phyloP scores from a whole-genome alignment of 257 asterid genomes.

The Schizonepeta tenuifolia region DNA sequence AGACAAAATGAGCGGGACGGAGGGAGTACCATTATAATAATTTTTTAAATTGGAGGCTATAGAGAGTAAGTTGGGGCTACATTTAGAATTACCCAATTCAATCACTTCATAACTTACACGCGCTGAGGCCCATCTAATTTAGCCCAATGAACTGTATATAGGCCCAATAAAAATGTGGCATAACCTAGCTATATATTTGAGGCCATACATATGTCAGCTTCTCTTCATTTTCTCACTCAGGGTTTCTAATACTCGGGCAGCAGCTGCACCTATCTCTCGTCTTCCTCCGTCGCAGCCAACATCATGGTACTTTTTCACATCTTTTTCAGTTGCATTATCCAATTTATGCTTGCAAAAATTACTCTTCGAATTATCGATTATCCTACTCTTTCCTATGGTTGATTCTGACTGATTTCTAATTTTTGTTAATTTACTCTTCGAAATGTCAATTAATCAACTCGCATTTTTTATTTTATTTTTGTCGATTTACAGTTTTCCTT shows the following conservation, averaged over 20 bases:
- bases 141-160: neutral
- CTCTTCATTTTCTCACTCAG: slow-evolving; percentile 13
- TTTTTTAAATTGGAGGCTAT: too few species aligned
- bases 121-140: too few species aligned
- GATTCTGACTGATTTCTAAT: neutral
- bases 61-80: too few species aligned
- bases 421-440: neutral
- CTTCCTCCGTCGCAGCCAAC: slow-evolving; percentile 17
- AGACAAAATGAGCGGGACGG: too few species aligned
- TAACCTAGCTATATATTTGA: neutral
- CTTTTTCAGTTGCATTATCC: neutral
- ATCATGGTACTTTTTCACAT: slow-evolving; percentile 32
- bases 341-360: neutral
- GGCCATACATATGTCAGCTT: neutral
- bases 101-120: too few species aligned
- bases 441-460: too few species aligned
- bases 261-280: slow-evolving; percentile 2
- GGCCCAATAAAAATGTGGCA: neutral
- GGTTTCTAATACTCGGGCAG: slow-evolving; percentile 30
- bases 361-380: neutral
- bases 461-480: too few species aligned
- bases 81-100: too few species aligned
- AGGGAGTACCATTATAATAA: too few species aligned
- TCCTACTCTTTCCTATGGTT: neutral
- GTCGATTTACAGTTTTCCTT: too few species aligned